phyloP scores from a whole-genome alignment of 176 grass and related monocot species.

The Hyparrhenia diplandra region DNA sequence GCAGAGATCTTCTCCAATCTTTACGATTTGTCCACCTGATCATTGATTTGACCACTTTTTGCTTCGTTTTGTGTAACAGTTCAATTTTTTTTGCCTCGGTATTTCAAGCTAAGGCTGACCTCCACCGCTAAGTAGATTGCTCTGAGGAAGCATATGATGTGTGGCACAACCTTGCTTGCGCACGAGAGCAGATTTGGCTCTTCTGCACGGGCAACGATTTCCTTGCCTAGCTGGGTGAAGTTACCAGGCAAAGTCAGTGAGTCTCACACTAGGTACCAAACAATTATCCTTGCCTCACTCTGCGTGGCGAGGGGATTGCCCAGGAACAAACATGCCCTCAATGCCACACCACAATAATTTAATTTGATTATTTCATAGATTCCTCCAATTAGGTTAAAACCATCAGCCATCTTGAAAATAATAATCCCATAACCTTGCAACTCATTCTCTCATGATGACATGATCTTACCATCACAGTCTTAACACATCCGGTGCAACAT shows the following conservation, averaged over 20 bases:
- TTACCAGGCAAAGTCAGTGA: not conserved
- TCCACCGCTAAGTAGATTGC: not conserved
- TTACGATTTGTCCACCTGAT: not conserved
- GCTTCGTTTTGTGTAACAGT: not conserved
- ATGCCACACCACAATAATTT: not conserved
- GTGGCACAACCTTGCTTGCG: not conserved
- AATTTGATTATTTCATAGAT: not conserved
- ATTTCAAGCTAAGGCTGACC: not conserved
- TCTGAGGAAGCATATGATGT: not conserved
- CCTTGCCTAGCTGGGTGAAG: not conserved
- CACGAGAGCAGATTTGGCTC: not conserved
- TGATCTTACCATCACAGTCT: not conserved
- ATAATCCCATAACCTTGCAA: slow-evolving; percentile 15
- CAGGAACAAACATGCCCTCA: not conserved
- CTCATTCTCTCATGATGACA: not conserved
- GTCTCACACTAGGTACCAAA: not conserved
- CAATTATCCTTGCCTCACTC: not conserved
- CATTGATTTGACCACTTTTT: not conserved
- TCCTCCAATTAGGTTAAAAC: not conserved
- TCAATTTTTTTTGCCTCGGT: not conserved
- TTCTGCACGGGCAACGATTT: not conserved
- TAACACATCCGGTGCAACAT: not conserved
- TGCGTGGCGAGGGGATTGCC: not conserved
- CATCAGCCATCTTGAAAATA: not conserved
- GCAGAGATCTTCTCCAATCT: not conserved